Conservation (phyloP, 2,329 filamentous ascomycete genomes). For the Pseudodiploospora longispora region DNA sequence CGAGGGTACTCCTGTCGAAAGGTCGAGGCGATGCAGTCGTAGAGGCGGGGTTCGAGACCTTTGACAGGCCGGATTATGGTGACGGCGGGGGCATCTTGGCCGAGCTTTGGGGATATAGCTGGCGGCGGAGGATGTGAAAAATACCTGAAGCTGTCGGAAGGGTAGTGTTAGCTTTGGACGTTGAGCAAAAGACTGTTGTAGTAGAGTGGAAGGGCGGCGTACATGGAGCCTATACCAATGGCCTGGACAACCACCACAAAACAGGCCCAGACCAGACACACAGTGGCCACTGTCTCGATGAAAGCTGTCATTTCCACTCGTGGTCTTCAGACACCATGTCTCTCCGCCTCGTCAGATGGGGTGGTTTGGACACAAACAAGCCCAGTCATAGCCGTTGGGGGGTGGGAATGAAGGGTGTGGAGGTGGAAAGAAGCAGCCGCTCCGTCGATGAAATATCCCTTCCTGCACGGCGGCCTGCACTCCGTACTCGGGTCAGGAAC, state of each 20-base stretch:
- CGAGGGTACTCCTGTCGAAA: conserved; percentile 75
- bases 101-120: conserved; percentile 43
- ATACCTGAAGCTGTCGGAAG: conserved; percentile 36
- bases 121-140: conserved; percentile 43
- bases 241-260: conserved; percentile 45
- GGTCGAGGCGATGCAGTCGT: conserved; percentile 83
- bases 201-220: conserved; percentile 14
- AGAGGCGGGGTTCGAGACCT: conserved; percentile 80
- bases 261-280: conserved; percentile 45
- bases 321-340: conserved; percentile 6
- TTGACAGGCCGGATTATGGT: conserved; percentile 92
- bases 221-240: conserved; percentile 52
- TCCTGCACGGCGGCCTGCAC: no score
- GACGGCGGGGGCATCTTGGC: conserved; percentile 60
- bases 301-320: conserved; percentile 18
- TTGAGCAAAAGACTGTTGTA: neutral
- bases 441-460: no score
- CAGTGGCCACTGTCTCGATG: conserved; percentile 33
- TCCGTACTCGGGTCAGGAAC: no score
- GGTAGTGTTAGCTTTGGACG: neutral
- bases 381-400: no score
- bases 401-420: no score
- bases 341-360: neutral
- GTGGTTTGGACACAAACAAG: neutral
- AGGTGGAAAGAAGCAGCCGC: no score